Evolutionary conservation across 371 early-diverging fungal species (phyloP).

Genomic region (Saksenaea oblongispora): DNA sequence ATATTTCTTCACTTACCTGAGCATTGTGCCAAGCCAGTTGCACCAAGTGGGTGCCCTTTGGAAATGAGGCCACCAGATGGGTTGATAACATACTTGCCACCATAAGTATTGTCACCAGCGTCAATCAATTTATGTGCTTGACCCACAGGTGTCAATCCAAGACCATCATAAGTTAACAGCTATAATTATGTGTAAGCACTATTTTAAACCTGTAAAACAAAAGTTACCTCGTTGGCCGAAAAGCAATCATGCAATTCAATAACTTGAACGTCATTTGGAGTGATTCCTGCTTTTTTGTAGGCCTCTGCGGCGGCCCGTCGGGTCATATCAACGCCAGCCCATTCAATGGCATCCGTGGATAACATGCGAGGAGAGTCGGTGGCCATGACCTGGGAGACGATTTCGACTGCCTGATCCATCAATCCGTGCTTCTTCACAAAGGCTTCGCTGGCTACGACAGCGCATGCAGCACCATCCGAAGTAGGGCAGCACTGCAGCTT

Average conservation of each 20-base stretch:
- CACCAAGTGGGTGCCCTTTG: slow-evolving; percentile 83
- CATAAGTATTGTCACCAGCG: slow-evolving; percentile 56
- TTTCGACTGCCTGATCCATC: slow-evolving; percentile 71
- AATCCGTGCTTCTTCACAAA: slow-evolving; percentile 68
- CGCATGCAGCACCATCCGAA: slow-evolving; percentile 76
- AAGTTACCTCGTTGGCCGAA: slow-evolving; percentile 69
- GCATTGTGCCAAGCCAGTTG: slow-evolving; percentile 83
- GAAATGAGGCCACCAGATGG: slow-evolving; percentile 83
- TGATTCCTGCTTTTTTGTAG: slow-evolving; percentile 60
- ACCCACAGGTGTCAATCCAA: slow-evolving; percentile 68
- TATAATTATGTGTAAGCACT: slow-evolving; percentile 4
- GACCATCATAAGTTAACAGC: slow-evolving; percentile 77
- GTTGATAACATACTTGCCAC: slow-evolving; percentile 71
- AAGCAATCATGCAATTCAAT: slow-evolving; percentile 86
- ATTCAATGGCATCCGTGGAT: slow-evolving; percentile 61
- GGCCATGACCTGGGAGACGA: slow-evolving; percentile 72
- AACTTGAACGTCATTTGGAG: slow-evolving; percentile 65
- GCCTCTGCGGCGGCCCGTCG: slow-evolving; percentile 62
- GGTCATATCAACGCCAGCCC: slow-evolving; percentile 77
- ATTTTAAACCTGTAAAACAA: not conserved
- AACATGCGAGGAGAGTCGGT: slow-evolving; percentile 71
- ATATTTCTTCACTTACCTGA: slow-evolving; percentile 44
- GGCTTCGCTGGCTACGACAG: slow-evolving; percentile 67
- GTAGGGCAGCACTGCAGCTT: slow-evolving; percentile 83
- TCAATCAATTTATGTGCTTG: slow-evolving; percentile 66